A percentile compares a stretch with the other conserved stretches of the same genome.
Evolutionary conservation across 768 basidiomycete genomes (phyloP).

Genomic region (Xerocomus spinulosus): DNA sequence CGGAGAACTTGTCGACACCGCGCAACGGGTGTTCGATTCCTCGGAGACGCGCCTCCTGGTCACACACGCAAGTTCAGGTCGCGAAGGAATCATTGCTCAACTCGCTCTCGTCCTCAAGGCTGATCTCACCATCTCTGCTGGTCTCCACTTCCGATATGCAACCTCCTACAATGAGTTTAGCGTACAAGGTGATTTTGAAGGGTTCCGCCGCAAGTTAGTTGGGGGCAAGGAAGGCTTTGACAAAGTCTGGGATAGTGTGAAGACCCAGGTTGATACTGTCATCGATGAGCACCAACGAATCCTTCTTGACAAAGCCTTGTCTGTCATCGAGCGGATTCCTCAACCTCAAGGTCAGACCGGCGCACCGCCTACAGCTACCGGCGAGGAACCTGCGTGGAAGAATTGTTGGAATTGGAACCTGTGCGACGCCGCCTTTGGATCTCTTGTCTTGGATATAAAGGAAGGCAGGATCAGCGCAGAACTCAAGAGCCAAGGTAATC

Average conservation of each 20-base stretch:
- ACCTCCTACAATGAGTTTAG: constrained; percentile 96
- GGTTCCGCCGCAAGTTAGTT: constrained; percentile 75
- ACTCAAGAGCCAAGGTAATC: constrained; percentile 83
- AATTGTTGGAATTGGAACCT: constrained; percentile 99
- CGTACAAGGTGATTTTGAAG: constrained; percentile 84
- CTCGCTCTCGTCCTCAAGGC: constrained; percentile 88
- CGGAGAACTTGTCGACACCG: constrained; percentile 96
- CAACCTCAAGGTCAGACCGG: constrained; percentile 37
- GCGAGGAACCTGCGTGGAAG: constrained; percentile 95
- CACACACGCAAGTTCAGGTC: constrained; percentile 87
- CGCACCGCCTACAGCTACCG: constrained; percentile 44
- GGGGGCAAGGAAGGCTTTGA: constrained; percentile 79
- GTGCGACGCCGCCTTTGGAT: constrained; percentile 92
- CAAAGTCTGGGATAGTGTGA: constrained; percentile 94
- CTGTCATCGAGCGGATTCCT: constrained; percentile 79
- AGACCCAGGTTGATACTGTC: constrained; percentile 83
- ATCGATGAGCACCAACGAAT: constrained; percentile 88
- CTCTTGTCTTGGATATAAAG: constrained; percentile 80
- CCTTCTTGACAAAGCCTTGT: constrained; percentile 83
- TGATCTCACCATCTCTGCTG: constrained; percentile 90
- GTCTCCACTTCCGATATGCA: constrained; percentile 96
- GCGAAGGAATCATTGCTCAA: constrained; percentile 90
- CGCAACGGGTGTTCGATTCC: constrained; percentile 88
- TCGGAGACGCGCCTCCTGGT: constrained; percentile 92
- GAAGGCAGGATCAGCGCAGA: constrained; percentile 92